Evolutionary conservation across 805 yeast species (phyloP).

Genomic region (Candida maltosa): DNA sequence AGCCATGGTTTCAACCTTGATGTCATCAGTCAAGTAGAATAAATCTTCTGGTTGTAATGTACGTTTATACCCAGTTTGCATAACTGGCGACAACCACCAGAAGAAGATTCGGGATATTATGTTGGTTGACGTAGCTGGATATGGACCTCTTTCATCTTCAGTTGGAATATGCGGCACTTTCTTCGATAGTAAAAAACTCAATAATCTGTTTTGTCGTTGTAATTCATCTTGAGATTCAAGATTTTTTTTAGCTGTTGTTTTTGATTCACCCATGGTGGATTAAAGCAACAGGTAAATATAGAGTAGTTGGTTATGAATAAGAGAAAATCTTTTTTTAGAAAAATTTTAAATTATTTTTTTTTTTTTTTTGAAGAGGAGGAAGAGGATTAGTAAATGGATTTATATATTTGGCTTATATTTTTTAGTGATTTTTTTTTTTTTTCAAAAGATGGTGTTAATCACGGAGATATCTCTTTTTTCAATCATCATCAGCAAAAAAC

Average conservation of each 20-base stretch:
- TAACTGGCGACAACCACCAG: constrained; percentile 66
- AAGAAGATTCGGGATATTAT: constrained; percentile 45
- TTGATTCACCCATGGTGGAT: too few species aligned
- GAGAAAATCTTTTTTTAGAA: too few species aligned
- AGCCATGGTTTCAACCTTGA: constrained; percentile 32
- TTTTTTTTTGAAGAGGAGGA: too few species aligned
- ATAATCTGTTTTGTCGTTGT: constrained; percentile 28
- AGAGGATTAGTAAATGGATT: too few species aligned
- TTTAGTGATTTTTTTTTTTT: too few species aligned
- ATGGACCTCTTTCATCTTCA: constrained; percentile 45
- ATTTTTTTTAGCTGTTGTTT: neutral
- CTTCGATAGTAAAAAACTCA: constrained; percentile 31
- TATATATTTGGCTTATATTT: too few species aligned
- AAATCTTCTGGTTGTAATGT: constrained; percentile 66
- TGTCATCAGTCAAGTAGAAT: constrained; percentile 33
- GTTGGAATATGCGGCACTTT: constrained; percentile 52
- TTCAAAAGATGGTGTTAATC: too few species aligned
- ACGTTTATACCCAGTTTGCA: constrained; percentile 68
- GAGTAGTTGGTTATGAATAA: too few species aligned
- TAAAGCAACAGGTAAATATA: too few species aligned
- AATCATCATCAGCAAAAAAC: too few species aligned
- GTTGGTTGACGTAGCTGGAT: constrained; percentile 37
- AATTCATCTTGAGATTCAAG: constrained; percentile 9
- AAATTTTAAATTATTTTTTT: too few species aligned
- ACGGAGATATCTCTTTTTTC: too few species aligned